phyloP scores from a whole-genome alignment of 2,329 filamentous ascomycete genomes.

The Talaromyces sp. region DNA sequence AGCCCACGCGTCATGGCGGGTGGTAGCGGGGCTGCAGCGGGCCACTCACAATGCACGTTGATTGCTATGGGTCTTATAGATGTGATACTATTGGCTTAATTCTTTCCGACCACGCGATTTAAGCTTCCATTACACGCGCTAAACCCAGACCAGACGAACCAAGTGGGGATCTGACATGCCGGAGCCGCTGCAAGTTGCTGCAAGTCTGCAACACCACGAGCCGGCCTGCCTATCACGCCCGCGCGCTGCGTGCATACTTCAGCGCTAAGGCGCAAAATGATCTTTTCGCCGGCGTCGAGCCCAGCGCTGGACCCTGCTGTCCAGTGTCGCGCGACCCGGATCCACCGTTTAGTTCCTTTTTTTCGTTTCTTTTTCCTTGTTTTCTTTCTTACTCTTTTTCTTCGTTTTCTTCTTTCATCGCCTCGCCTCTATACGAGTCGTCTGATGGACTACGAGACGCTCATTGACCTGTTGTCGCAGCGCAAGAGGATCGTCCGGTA shows the following conservation, averaged over 20 bases:
- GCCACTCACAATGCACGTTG: not conserved
- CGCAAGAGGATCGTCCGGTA: constrained; percentile 10
- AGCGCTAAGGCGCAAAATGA: not conserved
- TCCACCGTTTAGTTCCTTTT: not conserved
- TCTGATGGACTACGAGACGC: constrained; percentile 8
- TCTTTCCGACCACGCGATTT: not conserved
- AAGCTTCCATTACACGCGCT: not conserved
- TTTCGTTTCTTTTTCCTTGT: not conserved
- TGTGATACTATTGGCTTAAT: not conserved
- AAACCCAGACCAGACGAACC: not conserved
- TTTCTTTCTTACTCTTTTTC: not conserved
- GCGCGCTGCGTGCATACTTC: not conserved
- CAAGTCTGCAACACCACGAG: not conserved
- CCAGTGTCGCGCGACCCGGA: not conserved
- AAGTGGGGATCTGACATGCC: not conserved
- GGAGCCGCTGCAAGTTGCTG: not conserved
- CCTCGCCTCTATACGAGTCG: not conserved
- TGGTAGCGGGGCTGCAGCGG: not conserved
- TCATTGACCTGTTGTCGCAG: constrained; percentile 4
- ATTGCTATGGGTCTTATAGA: not conserved
- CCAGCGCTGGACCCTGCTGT: not conserved
- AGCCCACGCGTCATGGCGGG: not conserved
- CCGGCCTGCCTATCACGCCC: not conserved
- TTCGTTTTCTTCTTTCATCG: not conserved
- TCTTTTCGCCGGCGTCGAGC: not conserved